Base-by-base conservation (phyloP, 2,329 filamentous ascomycete species). In the Trichophaea hybrida region DNA sequence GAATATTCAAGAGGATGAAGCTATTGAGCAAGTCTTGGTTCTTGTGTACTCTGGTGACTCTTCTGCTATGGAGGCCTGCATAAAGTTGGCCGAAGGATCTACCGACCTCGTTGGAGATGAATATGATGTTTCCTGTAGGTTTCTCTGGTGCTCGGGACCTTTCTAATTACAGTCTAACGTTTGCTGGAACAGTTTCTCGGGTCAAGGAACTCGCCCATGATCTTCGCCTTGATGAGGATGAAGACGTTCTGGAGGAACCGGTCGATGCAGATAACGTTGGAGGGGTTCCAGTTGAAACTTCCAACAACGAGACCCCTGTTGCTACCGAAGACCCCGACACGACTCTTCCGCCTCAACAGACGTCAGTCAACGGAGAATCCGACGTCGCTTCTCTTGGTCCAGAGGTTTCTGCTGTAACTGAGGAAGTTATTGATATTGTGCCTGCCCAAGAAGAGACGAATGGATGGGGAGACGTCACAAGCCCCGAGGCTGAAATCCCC, bases 11-110 rank as follows among this genome's bases (percentile, higher is more conserved):
- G 85, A 91, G 74, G 88, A 83, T 72, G 82, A 83, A 72, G 88
- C 86, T 38, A 82, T 93, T 61, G 87, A 94, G 73, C 86, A 86
- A 56, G 82, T 88, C 37, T 76, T 94, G 60, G 76, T 89, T 51
- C 79, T 84, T 61, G 84, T 93, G 35, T 93, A 94, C 73, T 81
- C 82, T 50, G 88, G 87, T 51, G 80, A 86, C 64, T 78, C 24
- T 24, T 24, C 75, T 66, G 87, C 86, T 55, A 86, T 93, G 31
- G 75, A 80, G 57, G 81, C 85, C 59, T 88, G 88, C 74, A 73
- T 87, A 69, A 89, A 86, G 75, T 77, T 94, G 60, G 85, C 89
- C 58, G 77, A 87, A 60, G 86, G 85, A 37, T 77, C 80, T 32
- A 77, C 82, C 12, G 86, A 91, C 65, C 76, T 77, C 55, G 83